phyloP scores from a whole-genome alignment of 108 stramenopile genomes.

The Asterionellopsis glacialis region DNA sequence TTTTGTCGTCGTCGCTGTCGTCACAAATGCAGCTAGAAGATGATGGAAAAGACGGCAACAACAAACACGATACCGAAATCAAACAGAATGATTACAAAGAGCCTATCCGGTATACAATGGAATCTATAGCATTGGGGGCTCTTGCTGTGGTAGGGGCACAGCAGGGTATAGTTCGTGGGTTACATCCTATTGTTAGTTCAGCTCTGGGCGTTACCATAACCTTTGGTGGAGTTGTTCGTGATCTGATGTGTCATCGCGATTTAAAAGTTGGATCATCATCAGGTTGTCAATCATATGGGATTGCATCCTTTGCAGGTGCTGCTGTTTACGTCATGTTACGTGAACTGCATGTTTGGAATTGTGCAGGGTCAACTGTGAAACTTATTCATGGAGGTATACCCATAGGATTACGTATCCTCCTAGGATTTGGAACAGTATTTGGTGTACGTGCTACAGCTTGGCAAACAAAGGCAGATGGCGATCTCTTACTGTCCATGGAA shows the following conservation, averaged over 20 bases:
- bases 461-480: no score
- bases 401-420: no score
- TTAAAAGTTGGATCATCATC: constrained; percentile 11
- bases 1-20: constrained; percentile 5
- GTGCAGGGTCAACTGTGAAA: no score
- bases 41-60: constrained; percentile 12
- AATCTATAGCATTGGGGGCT: constrained; percentile 23
- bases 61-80: neutral
- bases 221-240: constrained; percentile 36
- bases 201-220: constrained; percentile 27
- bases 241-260: constrained; percentile 26
- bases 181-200: constrained; percentile 25
- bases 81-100: constrained; percentile 2
- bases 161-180: constrained; percentile 16
- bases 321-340: constrained; percentile 15
- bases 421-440: no score
- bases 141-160: constrained; percentile 25
- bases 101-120: constrained; percentile 21
- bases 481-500: no score
- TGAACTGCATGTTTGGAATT: constrained; percentile 6
- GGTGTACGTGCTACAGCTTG: no score
- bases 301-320: constrained; percentile 16
- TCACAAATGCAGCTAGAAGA: constrained; percentile 5
- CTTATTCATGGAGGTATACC: no score
- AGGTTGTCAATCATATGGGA: constrained; percentile 16